Conservation (phyloP, 805 yeast species). For the Wickerhamiella nectarea region DNA sequence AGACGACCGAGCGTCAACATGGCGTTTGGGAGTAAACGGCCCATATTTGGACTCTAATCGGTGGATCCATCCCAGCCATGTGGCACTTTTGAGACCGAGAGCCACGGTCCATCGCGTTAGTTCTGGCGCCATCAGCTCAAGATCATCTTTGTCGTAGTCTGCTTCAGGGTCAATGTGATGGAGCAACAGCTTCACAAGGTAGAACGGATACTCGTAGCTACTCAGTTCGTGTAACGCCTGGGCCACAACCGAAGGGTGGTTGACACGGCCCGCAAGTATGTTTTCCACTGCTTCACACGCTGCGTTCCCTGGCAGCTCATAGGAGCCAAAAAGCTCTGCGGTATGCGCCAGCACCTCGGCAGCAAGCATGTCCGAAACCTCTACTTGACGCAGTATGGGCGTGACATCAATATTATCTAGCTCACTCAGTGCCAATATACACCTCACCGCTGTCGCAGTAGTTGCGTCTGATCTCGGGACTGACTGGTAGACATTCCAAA, state of each 20-base stretch:
- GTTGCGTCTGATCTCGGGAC: neutral
- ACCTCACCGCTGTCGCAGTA: neutral
- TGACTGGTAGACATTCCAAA: neutral
- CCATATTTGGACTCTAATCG: neutral
- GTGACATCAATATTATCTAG: neutral
- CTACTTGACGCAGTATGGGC: neutral
- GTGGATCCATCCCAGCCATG: neutral
- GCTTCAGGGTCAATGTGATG: neutral
- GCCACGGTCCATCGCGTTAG: neutral
- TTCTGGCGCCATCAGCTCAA: neutral
- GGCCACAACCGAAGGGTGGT: neutral
- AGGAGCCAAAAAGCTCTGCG: too few species aligned
- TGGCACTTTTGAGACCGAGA: neutral
- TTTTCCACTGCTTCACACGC: neutral
- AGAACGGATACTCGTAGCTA: neutral
- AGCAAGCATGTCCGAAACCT: neutral
- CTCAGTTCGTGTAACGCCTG: neutral
- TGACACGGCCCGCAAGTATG: neutral
- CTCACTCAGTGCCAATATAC: conserved; percentile 1
- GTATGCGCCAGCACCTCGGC: conserved; percentile 1
- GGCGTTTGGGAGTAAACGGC: neutral
- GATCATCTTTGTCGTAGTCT: neutral
- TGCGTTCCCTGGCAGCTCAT: neutral
- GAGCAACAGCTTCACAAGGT: neutral
- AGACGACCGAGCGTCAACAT: neutral